phyloP scores from a whole-genome alignment of 2,329 filamentous ascomycete species.

The Pseudocercospora musae region DNA sequence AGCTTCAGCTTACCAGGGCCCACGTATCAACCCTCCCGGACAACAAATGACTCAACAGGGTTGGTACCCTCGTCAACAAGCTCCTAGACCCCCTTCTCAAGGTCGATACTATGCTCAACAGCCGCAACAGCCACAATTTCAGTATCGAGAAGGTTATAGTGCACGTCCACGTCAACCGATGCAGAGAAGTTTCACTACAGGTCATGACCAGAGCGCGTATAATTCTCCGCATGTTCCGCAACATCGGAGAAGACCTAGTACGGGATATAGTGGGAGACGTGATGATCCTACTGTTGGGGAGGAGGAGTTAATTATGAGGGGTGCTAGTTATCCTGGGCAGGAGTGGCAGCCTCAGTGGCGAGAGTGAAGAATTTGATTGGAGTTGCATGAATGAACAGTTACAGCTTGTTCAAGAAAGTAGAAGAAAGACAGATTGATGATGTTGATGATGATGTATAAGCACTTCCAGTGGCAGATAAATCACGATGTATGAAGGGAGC shows the following conservation, averaged over 20 bases:
- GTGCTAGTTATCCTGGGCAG: constrained; percentile 67
- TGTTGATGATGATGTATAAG: background rate
- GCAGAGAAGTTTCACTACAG: background rate
- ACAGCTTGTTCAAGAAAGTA: background rate
- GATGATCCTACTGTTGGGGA: constrained; percentile 30
- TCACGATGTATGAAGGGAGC: background rate
- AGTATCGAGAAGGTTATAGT: background rate
- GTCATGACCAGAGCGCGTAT: background rate
- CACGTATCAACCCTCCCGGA: background rate
- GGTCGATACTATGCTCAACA: constrained; percentile 13
- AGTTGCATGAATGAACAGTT: background rate
- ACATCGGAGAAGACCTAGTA: constrained; percentile 13
- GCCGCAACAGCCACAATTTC: constrained; percentile 9
- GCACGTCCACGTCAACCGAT: background rate
- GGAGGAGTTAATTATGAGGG: constrained; percentile 52
- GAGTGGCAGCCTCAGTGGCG: constrained; percentile 59
- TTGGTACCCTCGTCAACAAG: constrained; percentile 3
- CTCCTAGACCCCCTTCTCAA: constrained; percentile 5
- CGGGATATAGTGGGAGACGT: constrained; percentile 27
- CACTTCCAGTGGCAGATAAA: background rate
- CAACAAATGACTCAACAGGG: constrained; percentile 2
- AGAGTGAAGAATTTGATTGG: no score
- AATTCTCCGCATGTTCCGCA: background rate
- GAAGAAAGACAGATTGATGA: background rate
- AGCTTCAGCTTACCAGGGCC: background rate